Evolutionary conservation across 2,329 filamentous ascomycete genomes (phyloP).

Genomic region (Lasiodiplodia citricola): DNA sequence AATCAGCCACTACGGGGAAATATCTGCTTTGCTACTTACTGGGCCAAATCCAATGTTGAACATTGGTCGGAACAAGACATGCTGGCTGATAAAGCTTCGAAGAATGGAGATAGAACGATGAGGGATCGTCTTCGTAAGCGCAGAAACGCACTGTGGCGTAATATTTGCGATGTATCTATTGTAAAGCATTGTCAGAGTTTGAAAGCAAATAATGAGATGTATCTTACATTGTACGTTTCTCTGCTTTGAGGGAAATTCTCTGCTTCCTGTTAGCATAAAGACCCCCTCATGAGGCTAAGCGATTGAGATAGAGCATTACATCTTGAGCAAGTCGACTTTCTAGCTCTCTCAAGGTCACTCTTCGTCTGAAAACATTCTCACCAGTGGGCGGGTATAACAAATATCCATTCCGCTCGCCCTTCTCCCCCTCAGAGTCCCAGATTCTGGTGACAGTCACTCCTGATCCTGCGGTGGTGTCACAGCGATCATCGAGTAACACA

Average conservation of each 20-base stretch:
- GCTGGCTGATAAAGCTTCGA: not conserved
- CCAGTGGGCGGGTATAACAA: not conserved
- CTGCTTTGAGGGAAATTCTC: not conserved
- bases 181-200: not conserved
- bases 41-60: no score
- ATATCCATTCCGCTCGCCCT: not conserved
- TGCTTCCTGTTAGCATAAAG: not conserved
- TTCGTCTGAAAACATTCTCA: not conserved
- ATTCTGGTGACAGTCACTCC: not conserved
- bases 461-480: not conserved
- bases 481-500: not conserved
- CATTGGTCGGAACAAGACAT: no score
- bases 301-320: not conserved
- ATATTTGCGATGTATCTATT: not conserved
- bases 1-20: no score
- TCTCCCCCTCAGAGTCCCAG: not conserved
- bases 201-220: no score
- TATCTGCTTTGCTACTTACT: no score
- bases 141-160: not conserved
- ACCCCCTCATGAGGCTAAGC: no score
- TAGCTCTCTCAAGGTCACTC: not conserved
- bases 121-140: not conserved
- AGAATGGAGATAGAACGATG: not conserved
- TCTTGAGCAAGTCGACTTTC: not conserved
- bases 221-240: not conserved